Evolutionary conservation across 805 yeast species (phyloP).

Genomic region (Ogataea pini): DNA sequence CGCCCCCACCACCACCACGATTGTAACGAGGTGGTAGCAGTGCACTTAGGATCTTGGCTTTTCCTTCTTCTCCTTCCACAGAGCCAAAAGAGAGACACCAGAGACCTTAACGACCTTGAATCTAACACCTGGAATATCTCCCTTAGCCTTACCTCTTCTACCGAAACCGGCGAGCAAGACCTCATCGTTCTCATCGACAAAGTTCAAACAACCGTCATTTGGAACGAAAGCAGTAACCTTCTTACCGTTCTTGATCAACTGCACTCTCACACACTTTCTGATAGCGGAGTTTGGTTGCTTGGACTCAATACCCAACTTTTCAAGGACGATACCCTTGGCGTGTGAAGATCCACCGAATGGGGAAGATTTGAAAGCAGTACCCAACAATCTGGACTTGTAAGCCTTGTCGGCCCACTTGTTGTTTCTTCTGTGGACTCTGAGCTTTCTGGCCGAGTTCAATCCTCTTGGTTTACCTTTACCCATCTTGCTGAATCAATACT

Average conservation of each 20-base stretch:
- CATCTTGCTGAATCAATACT: slow-evolving; percentile 54
- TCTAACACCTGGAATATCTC: slow-evolving; percentile 99
- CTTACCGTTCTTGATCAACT: slow-evolving; percentile 99
- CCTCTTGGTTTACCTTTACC: slow-evolving; percentile 99
- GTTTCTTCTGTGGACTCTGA: slow-evolving; percentile 99
- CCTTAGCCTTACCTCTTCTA: slow-evolving; percentile 99
- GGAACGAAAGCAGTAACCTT: slow-evolving; percentile 99
- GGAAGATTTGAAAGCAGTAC: slow-evolving; percentile 99
- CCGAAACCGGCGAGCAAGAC: slow-evolving; percentile 99
- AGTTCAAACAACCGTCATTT: slow-evolving; percentile 99
- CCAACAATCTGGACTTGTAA: slow-evolving; percentile 98
- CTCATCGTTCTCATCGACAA: slow-evolving; percentile 99
- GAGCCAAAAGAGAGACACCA: slow-evolving; percentile 99
- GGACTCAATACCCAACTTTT: slow-evolving; percentile 99
- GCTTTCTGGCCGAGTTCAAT: slow-evolving; percentile 99
- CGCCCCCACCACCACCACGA: slow-evolving; percentile 6
- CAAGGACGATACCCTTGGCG: slow-evolving; percentile 99
- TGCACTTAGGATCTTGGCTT: slow-evolving; percentile 94
- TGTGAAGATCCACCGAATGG: slow-evolving; percentile 99
- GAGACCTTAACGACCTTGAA: slow-evolving; percentile 99
- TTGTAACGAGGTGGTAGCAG: slow-evolving; percentile 1
- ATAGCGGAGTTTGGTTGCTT: slow-evolving; percentile 99
- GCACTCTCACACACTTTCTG: slow-evolving; percentile 99
- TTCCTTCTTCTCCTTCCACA: slow-evolving; percentile 99
- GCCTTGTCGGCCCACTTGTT: slow-evolving; percentile 99